These are phyloP conservation scores for Chlorella variabilis DNA, from an alignment of 163 green algal genomes.

Conservation along the genomic window DNA sequence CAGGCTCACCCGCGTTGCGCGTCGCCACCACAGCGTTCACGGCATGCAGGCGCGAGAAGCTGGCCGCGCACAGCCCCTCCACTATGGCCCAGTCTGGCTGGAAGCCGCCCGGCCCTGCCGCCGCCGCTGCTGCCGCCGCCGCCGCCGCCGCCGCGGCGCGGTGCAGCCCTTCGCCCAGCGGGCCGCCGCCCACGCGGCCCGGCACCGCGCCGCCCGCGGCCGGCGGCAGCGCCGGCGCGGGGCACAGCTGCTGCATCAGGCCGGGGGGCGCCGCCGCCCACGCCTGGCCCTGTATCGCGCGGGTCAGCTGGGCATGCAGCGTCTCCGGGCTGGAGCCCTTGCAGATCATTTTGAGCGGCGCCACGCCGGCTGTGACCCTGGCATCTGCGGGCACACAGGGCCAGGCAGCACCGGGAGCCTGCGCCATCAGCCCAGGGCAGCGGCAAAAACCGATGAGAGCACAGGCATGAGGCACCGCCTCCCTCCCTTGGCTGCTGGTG, in stretches of 20 bases:
- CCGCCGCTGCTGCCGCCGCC: not conserved
- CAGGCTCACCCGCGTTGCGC: conserved; percentile 31
- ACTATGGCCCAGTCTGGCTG: conserved; percentile 40
- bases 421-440: not conserved
- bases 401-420: not conserved
- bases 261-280: conserved; percentile 2
- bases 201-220: conserved; percentile 10
- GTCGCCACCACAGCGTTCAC: conserved; percentile 60
- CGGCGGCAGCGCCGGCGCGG: not conserved
- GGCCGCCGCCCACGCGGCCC: not conserved
- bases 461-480: too few relatives aligned
- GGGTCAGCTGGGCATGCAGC: conserved; percentile 22
- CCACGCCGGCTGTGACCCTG: not conserved
- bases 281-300: not conserved
- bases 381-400: not conserved
- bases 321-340: not conserved
- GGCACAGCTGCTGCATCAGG: conserved; percentile 40
- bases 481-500: too few relatives aligned
- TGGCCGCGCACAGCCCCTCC: conserved; percentile 53
- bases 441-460: too few relatives aligned
- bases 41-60: conserved; percentile 56
- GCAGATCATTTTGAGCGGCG: conserved; percentile 26
- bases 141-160: conserved; percentile 9
- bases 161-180: conserved; percentile 4
- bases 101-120: not conserved